Percentiles rank a stretch among this genome's conserved stretches.
Evolutionary conservation across 805 yeast species (phyloP).

Genomic region (Monosporozyma unispora): DNA sequence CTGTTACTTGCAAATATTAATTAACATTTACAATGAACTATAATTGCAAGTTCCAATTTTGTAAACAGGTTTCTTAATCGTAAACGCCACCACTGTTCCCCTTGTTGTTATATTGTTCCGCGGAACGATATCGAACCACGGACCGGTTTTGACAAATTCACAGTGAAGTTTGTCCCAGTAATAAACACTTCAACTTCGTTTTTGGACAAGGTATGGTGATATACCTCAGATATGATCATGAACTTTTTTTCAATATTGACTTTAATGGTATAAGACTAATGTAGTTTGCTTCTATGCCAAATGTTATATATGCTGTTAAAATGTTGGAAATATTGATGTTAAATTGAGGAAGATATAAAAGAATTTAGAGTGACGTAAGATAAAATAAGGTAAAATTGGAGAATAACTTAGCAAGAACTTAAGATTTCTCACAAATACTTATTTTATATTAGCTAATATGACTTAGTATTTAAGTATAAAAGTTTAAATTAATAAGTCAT

Average conservation of each 20-base stretch:
- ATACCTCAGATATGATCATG: not conserved
- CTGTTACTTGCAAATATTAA: constrained; percentile 11
- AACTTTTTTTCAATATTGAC: not conserved
- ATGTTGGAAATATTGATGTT: too few species aligned
- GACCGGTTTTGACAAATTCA: not conserved
- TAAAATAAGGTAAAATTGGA: too few species aligned
- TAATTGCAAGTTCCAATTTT: constrained; percentile 5
- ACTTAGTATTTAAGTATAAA: too few species aligned
- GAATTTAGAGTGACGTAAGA: too few species aligned
- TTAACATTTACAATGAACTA: not conserved
- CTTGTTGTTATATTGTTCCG: constrained; percentile 4
- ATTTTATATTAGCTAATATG: too few species aligned
- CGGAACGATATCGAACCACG: constrained; percentile 10
- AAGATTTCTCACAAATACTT: too few species aligned
- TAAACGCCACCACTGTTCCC: constrained; percentile 19
- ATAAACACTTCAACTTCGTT: not conserved
- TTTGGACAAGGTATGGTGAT: not conserved
- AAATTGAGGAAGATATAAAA: too few species aligned
- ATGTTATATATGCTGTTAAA: too few species aligned
- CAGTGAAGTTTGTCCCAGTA: not conserved
- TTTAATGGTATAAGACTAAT: too few species aligned
- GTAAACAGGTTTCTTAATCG: constrained; percentile 25
- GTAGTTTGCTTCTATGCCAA: too few species aligned
- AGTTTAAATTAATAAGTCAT: too few species aligned
- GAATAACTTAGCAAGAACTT: too few species aligned